These are phyloP conservation scores for Cynara cardunculus DNA, from an alignment of 129 eudicot species.

Conservation along the genomic window DNA sequence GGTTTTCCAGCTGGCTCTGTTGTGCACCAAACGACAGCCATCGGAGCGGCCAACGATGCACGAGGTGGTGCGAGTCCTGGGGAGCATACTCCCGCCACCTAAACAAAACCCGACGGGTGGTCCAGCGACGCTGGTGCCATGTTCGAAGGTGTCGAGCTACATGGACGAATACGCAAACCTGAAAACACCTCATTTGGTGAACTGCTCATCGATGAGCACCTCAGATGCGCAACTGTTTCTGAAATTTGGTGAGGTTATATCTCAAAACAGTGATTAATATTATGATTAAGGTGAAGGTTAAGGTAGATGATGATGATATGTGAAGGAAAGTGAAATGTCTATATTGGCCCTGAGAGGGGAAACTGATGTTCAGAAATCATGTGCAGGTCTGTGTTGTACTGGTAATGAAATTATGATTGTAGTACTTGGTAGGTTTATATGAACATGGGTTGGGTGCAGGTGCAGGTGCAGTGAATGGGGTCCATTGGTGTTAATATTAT, in stretches of 20 bases:
- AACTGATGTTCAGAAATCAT: conserved; percentile 15
- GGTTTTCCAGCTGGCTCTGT: conserved; percentile 85
- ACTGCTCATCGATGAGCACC: conserved; percentile 88
- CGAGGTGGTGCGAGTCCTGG: conserved; percentile 86
- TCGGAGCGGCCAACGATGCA: conserved; percentile 93
- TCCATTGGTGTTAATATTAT: conserved; percentile 28
- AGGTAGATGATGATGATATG: background rate
- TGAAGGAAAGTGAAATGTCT: conserved; percentile 22
- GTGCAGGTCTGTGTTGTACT: conserved; percentile 31
- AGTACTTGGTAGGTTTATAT: background rate
- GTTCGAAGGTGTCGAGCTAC: conserved; percentile 64
- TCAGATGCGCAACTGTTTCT: conserved; percentile 96
- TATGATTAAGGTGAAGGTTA: background rate
- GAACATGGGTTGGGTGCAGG: conserved; percentile 37
- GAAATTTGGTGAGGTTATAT: conserved; percentile 90
- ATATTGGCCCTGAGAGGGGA: conserved; percentile 16
- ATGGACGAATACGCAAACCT: conserved; percentile 89
- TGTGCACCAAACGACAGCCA: conserved; percentile 90
- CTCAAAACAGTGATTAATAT: conserved; percentile 62
- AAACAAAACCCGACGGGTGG: conserved; percentile 24
- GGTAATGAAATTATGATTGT: conserved; percentile 18
- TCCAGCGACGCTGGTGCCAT: conserved; percentile 32
- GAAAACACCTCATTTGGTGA: conserved; percentile 83
- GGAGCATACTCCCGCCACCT: conserved; percentile 48
- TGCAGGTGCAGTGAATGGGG: conserved; percentile 18